phyloP scores from a whole-genome alignment of 2,329 filamentous ascomycete genomes.

The Ophiostoma pallidulum region DNA sequence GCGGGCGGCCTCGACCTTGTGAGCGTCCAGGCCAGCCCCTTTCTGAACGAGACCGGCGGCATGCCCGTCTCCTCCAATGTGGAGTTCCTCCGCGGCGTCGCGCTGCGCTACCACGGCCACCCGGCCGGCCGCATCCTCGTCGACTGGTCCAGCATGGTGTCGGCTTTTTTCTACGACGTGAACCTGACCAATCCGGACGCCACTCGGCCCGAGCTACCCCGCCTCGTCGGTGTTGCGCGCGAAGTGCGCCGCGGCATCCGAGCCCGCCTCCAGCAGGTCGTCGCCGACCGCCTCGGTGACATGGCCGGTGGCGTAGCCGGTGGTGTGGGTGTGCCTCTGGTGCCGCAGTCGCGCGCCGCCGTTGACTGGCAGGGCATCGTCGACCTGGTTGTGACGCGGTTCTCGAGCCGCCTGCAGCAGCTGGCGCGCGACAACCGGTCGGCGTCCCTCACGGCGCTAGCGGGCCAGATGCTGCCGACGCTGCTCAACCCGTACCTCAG shows the following conservation, averaged over 20 bases:
- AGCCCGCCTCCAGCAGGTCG: conserved; percentile 24
- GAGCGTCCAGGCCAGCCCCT: conserved; percentile 17
- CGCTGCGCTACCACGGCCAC: conserved; percentile 37
- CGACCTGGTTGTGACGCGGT: conserved; percentile 57
- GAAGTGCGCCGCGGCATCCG: conserved; percentile 19
- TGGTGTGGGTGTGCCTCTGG: conserved; percentile 21
- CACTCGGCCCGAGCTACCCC: conserved; percentile 19
- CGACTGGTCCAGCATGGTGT: conserved; percentile 43
- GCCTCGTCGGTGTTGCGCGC: conserved; percentile 17
- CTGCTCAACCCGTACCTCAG: conserved; percentile 33
- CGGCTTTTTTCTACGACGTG: conserved; percentile 40
- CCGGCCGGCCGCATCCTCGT: conserved; percentile 32
- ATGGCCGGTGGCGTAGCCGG: too few relatives aligned
- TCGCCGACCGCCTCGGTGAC: conserved; percentile 21
- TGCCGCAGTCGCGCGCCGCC: conserved; percentile 25
- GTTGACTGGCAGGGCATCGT: conserved; percentile 58
- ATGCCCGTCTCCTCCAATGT: conserved; percentile 9
- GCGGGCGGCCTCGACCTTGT: conserved; percentile 29
- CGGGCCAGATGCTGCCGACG: conserved; percentile 24
- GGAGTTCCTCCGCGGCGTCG: conserved; percentile 32
- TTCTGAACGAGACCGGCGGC: conserved; percentile 15
- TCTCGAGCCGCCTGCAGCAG: conserved; percentile 42
- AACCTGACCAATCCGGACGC: conserved; percentile 36
- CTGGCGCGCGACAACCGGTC: conserved; percentile 25
- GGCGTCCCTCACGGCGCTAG: conserved; percentile 28